A percentile compares a stretch with the other conserved stretches of the same genome.
phyloP scores from a whole-genome alignment of 2,329 filamentous ascomycete genomes.

The Harringtonia lauricola region DNA sequence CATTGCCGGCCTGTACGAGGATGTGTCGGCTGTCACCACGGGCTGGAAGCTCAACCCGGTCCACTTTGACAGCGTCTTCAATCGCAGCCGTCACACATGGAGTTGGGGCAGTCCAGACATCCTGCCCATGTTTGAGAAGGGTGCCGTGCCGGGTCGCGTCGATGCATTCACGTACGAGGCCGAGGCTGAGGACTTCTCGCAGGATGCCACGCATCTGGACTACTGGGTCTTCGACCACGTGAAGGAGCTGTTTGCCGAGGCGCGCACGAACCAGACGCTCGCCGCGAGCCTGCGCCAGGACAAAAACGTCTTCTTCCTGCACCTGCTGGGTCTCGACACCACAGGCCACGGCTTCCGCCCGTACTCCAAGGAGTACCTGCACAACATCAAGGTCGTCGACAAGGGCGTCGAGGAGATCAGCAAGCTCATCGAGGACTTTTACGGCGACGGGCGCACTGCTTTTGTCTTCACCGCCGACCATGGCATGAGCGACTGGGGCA shows the following conservation, averaged over 20 bases:
- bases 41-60: conserved; percentile 98
- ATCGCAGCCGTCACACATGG: conserved; percentile 93
- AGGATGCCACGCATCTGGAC: conserved; percentile 71
- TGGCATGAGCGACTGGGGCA: conserved; percentile 99
- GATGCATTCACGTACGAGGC: conserved; percentile 77
- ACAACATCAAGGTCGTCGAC: conserved; percentile 92
- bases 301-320: conserved; percentile 88
- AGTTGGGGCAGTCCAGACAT: conserved; percentile 99
- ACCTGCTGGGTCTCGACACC: conserved; percentile 85
- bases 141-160: conserved; percentile 77
- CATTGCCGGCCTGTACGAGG: conserved; percentile 93
- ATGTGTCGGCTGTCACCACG: conserved; percentile 93
- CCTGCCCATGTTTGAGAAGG: conserved; percentile 89
- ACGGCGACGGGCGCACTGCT: conserved; percentile 72
- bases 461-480: conserved; percentile 97
- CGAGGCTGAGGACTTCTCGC: conserved; percentile 83
- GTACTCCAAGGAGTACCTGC: conserved; percentile 88
- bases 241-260: conserved; percentile 72
- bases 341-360: conserved; percentile 77
- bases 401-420: conserved; percentile 78
- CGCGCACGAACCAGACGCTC: conserved; percentile 66
- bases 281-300: conserved; percentile 64
- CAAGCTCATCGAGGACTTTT: conserved; percentile 74
- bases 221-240: conserved; percentile 95
- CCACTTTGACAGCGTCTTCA: conserved; percentile 98